A percentile compares a stretch with the other conserved stretches of the same genome.
These are phyloP conservation scores for Mycena citricolor DNA, from an alignment of 1,284 basidiomycete species.

Conservation along the genomic window DNA sequence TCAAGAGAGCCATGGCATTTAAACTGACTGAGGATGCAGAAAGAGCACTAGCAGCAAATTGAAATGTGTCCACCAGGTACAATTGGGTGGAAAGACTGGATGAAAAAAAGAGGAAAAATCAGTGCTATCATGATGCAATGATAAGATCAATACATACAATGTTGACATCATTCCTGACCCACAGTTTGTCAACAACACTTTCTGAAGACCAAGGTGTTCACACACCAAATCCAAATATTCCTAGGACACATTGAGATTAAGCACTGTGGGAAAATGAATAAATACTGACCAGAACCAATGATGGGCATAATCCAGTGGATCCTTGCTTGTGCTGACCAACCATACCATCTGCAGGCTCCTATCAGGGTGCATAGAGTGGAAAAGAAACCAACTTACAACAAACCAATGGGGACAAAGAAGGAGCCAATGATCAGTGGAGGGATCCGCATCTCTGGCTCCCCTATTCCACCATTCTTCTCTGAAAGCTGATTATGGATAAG, in stretches of 20 bases:
- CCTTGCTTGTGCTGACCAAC: conserved; percentile 62
- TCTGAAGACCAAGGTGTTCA: conserved; percentile 39
- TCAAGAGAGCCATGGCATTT: too few species aligned
- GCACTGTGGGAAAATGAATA: conserved; percentile 31
- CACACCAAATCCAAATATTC: conserved; percentile 20
- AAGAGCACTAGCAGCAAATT: conserved; percentile 65
- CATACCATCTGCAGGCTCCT: conserved; percentile 51
- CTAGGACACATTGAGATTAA: conserved; percentile 42
- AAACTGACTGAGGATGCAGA: conserved; percentile 60
- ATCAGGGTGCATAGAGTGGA: not conserved
- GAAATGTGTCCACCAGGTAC: conserved; percentile 73
- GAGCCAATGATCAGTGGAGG: conserved; percentile 48
- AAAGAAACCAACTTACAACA: conserved; percentile 51
- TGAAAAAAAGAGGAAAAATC: conserved; percentile 40
- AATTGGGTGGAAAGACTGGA: conserved; percentile 63
- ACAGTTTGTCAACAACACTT: conserved; percentile 44
- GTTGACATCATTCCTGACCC: conserved; percentile 60
- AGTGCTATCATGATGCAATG: conserved; percentile 35
- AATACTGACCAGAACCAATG: conserved; percentile 47
- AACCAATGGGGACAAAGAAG: conserved; percentile 53
- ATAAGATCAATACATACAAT: conserved; percentile 40
- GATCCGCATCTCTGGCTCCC: conserved; percentile 29
- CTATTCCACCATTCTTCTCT: conserved; percentile 32
- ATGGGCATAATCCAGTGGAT: conserved; percentile 75
- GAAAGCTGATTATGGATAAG: conserved; percentile 7